A percentile compares a stretch with the other conserved stretches of the same genome.
Conservation (phyloP, 2,329 filamentous ascomycete genomes). For the Sarocladium oryzae region DNA sequence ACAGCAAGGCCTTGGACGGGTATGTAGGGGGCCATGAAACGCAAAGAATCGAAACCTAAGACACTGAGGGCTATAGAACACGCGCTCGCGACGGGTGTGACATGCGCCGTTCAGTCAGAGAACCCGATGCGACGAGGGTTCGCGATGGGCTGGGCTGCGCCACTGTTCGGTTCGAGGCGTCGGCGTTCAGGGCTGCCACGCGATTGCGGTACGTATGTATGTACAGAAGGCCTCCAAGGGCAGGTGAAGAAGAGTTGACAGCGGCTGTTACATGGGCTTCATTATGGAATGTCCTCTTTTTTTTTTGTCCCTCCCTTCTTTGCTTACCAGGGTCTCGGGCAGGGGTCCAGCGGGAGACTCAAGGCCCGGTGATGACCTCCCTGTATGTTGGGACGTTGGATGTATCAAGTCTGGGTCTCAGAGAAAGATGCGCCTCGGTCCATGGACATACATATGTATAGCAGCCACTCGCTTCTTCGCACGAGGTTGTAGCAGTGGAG, state of each 20-base stretch:
- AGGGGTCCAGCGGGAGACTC: constrained; percentile 3
- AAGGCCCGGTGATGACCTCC: neutral
- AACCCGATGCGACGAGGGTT: neutral
- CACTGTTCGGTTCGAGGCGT: neutral
- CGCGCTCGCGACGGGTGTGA: neutral
- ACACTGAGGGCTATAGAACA: constrained; percentile 8
- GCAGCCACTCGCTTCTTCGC: neutral
- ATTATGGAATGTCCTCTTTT: neutral
- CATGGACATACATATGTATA: too few relatives aligned
- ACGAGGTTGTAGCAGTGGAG: neutral
- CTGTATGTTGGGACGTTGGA: neutral
- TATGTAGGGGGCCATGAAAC: too few relatives aligned
- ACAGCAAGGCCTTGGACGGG: neutral
- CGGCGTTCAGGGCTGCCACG: neutral
- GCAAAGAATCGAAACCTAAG: constrained; percentile 6
- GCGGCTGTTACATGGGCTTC: neutral
- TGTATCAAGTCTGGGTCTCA: constrained; percentile 5
- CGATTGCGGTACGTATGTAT: too few relatives aligned
- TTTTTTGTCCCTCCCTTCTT: too few relatives aligned
- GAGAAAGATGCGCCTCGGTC: neutral
- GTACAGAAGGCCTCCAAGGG: neutral
- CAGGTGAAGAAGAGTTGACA: constrained; percentile 4
- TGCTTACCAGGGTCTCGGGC: neutral
- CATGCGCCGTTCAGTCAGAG: neutral
- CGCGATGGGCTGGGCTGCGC: constrained; percentile 1